Evolutionary conservation across 2,329 filamentous ascomycete species (phyloP).

Genomic region (Aspergillus alliaceus): DNA sequence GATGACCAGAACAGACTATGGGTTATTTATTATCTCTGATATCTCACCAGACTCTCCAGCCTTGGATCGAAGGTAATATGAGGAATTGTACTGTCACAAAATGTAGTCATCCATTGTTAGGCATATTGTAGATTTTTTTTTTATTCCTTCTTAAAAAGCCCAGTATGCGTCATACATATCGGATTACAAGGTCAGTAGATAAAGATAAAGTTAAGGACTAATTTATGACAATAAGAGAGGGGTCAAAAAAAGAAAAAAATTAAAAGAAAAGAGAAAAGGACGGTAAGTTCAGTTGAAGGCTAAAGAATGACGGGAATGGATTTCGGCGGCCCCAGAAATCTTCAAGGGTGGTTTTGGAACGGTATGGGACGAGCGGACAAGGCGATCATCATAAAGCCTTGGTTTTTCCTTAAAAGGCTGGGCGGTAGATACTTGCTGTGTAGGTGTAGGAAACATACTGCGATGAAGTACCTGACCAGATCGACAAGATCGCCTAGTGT

Average conservation of each 20-base stretch:
- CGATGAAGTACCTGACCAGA: slow-evolving; percentile 11
- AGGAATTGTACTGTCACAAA: background rate
- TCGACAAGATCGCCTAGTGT: slow-evolving; percentile 21
- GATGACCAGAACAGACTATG: too few species aligned
- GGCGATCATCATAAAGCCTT: background rate
- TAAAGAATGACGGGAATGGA: slow-evolving; percentile 23
- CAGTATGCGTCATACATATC: background rate
- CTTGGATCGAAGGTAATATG: too few species aligned
- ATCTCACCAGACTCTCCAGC: background rate
- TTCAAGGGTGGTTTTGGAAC: background rate
- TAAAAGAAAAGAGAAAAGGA: background rate
- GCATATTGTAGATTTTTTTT: background rate
- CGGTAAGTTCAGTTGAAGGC: too few species aligned
- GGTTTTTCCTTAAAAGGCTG: background rate
- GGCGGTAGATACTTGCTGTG: slow-evolving; percentile 14
- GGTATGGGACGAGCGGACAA: background rate
- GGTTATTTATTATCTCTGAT: background rate
- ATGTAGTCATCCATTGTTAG: background rate
- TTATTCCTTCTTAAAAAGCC: background rate
- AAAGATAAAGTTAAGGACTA: background rate
- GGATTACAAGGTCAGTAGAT: background rate
- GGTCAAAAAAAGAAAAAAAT: background rate
- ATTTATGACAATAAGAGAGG: background rate
- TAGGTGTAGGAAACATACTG: slow-evolving; percentile 9
- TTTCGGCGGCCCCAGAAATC: slow-evolving; percentile 16